Evolutionary conservation across 306 rosid species (phyloP).

Genomic region (Malus sylvestris): DNA sequence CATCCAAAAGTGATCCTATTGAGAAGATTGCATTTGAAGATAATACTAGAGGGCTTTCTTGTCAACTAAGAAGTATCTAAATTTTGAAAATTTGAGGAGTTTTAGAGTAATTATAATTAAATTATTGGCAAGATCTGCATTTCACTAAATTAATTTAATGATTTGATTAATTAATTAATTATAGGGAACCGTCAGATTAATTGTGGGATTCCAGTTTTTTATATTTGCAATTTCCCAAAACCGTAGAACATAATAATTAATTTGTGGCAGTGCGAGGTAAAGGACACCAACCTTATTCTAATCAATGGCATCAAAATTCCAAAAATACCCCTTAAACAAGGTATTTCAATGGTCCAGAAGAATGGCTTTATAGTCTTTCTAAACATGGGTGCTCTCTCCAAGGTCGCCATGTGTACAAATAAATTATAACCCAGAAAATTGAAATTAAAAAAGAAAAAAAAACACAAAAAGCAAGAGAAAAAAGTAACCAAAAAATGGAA

Average conservation of each 20-base stretch:
- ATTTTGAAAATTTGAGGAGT: not conserved
- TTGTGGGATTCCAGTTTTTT: constrained; percentile 16
- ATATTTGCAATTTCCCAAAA: constrained; percentile 5
- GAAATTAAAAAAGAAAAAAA: not conserved
- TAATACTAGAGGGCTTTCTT: too few species aligned
- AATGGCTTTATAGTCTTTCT: not conserved
- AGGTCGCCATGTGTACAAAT: not conserved
- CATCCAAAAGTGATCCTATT: too few species aligned
- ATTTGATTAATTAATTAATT: not conserved
- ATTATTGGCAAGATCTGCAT: not conserved
- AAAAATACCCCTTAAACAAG: not conserved
- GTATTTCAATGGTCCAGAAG: not conserved
- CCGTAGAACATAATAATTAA: not conserved
- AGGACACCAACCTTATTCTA: not conserved
- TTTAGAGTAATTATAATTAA: not conserved
- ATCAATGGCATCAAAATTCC: not conserved
- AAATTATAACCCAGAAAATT: not conserved
- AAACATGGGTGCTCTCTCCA: constrained; percentile 5
- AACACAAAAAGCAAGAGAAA: not conserved
- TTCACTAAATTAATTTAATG: not conserved
- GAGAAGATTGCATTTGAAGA: too few species aligned
- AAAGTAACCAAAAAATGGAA: not conserved
- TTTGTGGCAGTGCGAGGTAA: not conserved
- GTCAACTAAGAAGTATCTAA: not conserved
- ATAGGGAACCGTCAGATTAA: not conserved